phyloP scores from a whole-genome alignment of 257 asterid genomes.

The Solanum peruvianum region DNA sequence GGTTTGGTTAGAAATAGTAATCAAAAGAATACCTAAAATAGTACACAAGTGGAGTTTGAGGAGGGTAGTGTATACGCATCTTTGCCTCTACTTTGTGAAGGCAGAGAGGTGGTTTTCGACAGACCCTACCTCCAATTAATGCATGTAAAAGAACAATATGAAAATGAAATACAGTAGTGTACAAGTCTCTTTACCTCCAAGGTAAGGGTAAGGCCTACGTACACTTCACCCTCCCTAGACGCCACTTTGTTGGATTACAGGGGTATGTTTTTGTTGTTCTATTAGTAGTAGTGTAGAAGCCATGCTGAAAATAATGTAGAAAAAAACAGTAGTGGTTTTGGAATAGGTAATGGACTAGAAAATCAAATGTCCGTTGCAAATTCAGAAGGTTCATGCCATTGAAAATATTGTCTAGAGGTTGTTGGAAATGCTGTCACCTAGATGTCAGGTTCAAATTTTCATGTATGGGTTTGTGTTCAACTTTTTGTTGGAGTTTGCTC shows the following conservation, averaged over 20 bases:
- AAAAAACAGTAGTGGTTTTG: background rate
- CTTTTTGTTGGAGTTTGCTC: background rate
- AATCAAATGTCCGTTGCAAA: background rate
- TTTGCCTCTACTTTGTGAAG: background rate
- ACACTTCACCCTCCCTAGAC: background rate
- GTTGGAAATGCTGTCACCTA: background rate
- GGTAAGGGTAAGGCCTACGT: background rate
- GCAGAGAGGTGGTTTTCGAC: background rate
- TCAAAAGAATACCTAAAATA: background rate
- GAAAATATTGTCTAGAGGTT: background rate
- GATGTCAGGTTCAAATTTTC: background rate
- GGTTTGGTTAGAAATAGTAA: background rate
- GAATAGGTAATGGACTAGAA: background rate
- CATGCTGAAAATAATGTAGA: background rate
- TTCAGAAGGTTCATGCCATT: background rate
- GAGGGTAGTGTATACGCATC: background rate
- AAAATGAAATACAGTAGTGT: background rate
- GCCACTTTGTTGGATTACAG: background rate
- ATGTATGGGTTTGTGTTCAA: background rate
- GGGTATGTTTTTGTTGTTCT: background rate
- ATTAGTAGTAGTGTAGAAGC: background rate
- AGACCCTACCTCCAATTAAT: background rate
- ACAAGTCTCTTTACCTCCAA: background rate
- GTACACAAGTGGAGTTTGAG: background rate
- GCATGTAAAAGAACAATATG: background rate